Percentiles rank a stretch among this genome's conserved stretches.
phyloP scores from a whole-genome alignment of 345 rosid genomes.

The Limnanthes douglasii region DNA sequence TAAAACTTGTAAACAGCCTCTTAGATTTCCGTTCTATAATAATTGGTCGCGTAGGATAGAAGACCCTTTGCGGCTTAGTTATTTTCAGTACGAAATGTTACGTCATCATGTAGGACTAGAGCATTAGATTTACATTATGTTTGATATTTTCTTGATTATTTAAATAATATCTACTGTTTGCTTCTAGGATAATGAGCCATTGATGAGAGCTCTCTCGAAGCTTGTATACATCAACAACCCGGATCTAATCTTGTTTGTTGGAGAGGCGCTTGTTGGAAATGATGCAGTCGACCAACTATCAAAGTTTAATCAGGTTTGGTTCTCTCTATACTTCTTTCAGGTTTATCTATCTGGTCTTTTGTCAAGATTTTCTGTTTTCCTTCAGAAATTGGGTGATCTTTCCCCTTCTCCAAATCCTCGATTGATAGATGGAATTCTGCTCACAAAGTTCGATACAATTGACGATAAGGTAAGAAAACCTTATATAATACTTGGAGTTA shows the following conservation, averaged over 20 bases:
- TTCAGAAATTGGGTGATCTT: slow-evolving; percentile 82
- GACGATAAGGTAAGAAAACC: slow-evolving; percentile 62
- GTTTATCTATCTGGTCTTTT: neutral
- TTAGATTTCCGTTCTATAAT: too few species aligned
- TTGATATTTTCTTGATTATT: neutral
- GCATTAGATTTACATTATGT: too few species aligned
- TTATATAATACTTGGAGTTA: neutral
- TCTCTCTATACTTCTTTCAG: slow-evolving; percentile 1
- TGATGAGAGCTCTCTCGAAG: slow-evolving; percentile 98
- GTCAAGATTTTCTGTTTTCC: neutral
- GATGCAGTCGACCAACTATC: slow-evolving; percentile 95
- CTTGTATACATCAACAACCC: slow-evolving; percentile 76
- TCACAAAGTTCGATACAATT: slow-evolving; percentile 90
- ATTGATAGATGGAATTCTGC: slow-evolving; percentile 90
- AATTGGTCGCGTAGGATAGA: too few species aligned
- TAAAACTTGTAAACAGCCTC: too few species aligned
- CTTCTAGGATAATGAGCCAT: slow-evolving; percentile 77
- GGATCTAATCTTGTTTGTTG: slow-evolving; percentile 90
- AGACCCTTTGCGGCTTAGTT: too few species aligned
- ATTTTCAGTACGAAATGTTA: too few species aligned
- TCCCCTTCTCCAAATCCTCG: slow-evolving; percentile 56
- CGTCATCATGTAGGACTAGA: too few species aligned
- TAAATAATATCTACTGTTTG: neutral
- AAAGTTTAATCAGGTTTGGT: slow-evolving; percentile 79
- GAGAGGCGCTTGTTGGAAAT: slow-evolving; percentile 98